A percentile compares a stretch with the other conserved stretches of the same genome.
Conservation (phyloP, 306 rosid genomes). For the Acacia melanoxylon region DNA sequence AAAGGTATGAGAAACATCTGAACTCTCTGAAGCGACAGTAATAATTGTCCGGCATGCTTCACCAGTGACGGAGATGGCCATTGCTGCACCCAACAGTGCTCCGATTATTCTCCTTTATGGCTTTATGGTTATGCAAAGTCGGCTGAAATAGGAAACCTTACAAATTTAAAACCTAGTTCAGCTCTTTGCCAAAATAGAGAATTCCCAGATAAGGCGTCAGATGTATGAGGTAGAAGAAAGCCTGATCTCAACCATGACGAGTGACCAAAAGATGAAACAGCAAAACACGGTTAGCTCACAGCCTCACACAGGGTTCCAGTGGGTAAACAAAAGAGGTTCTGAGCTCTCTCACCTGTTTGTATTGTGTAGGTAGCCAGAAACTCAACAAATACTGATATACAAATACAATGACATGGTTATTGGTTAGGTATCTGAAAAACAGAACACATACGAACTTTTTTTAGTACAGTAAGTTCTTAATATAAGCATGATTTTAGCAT, state of each 20-base stretch:
- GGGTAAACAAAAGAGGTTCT: background rate
- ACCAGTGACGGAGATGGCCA: slow-evolving; percentile 33
- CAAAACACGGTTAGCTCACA: background rate
- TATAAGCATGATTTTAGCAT: background rate
- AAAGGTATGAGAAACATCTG: slow-evolving; percentile 33
- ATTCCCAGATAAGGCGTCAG: background rate
- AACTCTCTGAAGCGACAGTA: slow-evolving; percentile 25
- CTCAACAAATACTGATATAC: background rate
- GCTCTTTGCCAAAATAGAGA: background rate
- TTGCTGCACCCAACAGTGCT: slow-evolving; percentile 17
- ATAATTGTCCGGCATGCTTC: slow-evolving; percentile 31
- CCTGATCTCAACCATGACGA: background rate
- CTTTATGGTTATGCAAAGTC: slow-evolving; percentile 25
- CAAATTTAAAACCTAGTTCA: slow-evolving; percentile 5
- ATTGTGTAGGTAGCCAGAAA: background rate
- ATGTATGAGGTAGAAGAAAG: background rate
- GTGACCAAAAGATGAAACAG: background rate
- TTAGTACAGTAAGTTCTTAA: background rate
- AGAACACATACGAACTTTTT: background rate
- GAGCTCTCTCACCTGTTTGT: background rate
- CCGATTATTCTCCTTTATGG: slow-evolving; percentile 26
- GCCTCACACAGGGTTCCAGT: background rate
- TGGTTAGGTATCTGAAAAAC: no score
- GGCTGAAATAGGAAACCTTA: slow-evolving; percentile 6
- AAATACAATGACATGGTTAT: no score